Percentiles rank a stretch among this genome's conserved stretches.
Conservation (phyloP, 225 moss, liverwort and hornwort genomes). For the Neckera pumila region DNA sequence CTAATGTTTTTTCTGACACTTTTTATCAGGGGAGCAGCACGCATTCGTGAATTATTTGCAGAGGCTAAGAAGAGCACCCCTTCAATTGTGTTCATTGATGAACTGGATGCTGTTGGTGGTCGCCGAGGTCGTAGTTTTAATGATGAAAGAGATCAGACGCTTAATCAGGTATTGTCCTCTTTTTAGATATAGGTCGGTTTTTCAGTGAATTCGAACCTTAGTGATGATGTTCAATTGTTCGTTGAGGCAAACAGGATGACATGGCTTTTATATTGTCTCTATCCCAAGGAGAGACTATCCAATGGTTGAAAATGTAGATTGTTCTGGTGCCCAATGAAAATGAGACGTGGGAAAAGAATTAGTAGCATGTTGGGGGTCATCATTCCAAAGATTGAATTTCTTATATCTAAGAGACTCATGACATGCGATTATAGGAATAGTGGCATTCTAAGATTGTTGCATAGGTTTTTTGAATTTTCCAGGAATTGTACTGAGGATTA, state of each 20-base stretch:
- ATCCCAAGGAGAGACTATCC: background rate
- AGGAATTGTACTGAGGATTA: background rate
- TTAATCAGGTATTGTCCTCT: constrained; percentile 49
- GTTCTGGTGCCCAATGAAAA: background rate
- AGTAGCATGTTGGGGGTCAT: background rate
- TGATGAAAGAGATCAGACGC: constrained; percentile 92
- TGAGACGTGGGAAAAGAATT: background rate
- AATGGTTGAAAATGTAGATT: background rate
- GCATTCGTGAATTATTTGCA: constrained; percentile 80
- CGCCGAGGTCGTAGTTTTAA: constrained; percentile 87
- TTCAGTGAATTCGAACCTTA: background rate
- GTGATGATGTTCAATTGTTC: background rate
- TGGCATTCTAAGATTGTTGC: background rate
- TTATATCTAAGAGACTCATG: background rate
- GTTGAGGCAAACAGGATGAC: no score
- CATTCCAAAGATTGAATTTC: background rate
- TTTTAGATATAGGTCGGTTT: background rate
- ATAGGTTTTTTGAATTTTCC: background rate
- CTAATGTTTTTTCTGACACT: background rate
- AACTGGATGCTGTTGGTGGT: constrained; percentile 88
- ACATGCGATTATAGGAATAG: background rate
- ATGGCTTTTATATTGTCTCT: background rate
- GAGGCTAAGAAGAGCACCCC: constrained; percentile 85
- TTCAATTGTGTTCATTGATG: constrained; percentile 88
- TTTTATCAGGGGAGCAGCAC: constrained; percentile 67